Evolutionary conservation across 805 yeast genomes (phyloP).

Genomic region (Barnettozyma vustinii): DNA sequence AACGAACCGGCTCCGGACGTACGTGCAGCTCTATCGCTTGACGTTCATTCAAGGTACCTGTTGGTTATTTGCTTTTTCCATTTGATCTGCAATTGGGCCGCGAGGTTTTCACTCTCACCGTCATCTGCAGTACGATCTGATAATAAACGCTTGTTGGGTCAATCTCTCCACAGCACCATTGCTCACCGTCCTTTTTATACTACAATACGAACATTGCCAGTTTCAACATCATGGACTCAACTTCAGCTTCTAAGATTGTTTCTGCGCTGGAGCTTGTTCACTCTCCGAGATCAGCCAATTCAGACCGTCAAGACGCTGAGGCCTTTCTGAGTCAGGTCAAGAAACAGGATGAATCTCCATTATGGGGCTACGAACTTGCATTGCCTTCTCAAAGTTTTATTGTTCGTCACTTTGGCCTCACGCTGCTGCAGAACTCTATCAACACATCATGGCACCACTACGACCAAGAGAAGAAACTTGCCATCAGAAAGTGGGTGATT

Average conservation of each 20-base stretch:
- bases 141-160: not conserved
- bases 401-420: slow-evolving; percentile 86
- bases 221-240: slow-evolving; percentile 45
- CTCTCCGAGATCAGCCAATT: slow-evolving; percentile 56
- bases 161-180: not conserved
- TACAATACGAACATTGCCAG: not conserved
- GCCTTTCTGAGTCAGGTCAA: slow-evolving; percentile 72
- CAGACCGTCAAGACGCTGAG: slow-evolving; percentile 51
- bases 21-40: not conserved
- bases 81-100: not conserved
- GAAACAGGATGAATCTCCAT: slow-evolving; percentile 76
- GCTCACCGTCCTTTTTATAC: not conserved
- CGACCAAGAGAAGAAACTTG: slow-evolving; percentile 51
- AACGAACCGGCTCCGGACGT: not conserved
- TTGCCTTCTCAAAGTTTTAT: slow-evolving; percentile 56
- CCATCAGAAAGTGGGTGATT: slow-evolving; percentile 79
- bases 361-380: slow-evolving; percentile 87
- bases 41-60: not conserved
- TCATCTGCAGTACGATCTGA: no score
- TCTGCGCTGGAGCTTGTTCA: slow-evolving; percentile 74
- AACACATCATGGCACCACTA: slow-evolving; percentile 47
- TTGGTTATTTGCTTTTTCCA: not conserved
- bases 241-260: slow-evolving; percentile 68
- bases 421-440: slow-evolving; percentile 71
- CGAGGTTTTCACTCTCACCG: no score